A percentile compares a stretch with the other conserved stretches of the same genome.
These are phyloP conservation scores for Pyrenophora seminiperda DNA, from an alignment of 2,329 filamentous ascomycete genomes.

Conservation along the genomic window DNA sequence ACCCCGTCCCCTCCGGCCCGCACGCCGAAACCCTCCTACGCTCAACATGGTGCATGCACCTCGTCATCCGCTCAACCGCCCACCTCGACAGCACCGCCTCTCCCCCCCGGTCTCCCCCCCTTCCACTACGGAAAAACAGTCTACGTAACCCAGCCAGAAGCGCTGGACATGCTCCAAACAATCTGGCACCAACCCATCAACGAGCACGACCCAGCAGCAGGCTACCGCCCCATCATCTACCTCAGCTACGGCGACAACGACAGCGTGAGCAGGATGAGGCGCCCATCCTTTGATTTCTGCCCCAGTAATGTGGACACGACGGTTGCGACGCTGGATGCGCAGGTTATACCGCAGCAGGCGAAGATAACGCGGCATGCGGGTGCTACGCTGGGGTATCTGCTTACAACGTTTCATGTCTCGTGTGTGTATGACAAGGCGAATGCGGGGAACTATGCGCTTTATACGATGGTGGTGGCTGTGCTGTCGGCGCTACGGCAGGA, in stretches of 20 bases:
- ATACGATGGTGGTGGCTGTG: conserved; percentile 19
- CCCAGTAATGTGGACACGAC: conserved; percentile 13
- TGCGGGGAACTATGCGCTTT: conserved; percentile 20
- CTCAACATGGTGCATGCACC: conserved; percentile 21
- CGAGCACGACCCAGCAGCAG: not conserved
- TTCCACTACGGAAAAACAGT: conserved; percentile 25
- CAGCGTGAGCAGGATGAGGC: conserved; percentile 3
- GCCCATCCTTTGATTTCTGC: conserved; percentile 17
- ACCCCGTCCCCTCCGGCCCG: conserved; percentile 8
- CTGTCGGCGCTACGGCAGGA: conserved; percentile 16
- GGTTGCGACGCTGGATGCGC: conserved; percentile 21
- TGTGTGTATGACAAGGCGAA: conserved; percentile 7
- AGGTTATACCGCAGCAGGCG: conserved; percentile 17
- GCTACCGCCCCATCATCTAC: conserved; percentile 23
- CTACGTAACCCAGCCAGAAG: conserved; percentile 14
- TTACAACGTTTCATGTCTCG: conserved; percentile 9
- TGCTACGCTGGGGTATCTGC: conserved; percentile 10
- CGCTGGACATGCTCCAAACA: conserved; percentile 8
- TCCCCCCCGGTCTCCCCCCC: conserved; percentile 4
- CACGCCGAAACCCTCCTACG: conserved; percentile 22
- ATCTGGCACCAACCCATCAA: conserved; percentile 24
- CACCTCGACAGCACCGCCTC: conserved; percentile 13
- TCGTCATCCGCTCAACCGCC: conserved; percentile 13
- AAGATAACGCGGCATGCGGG: conserved; percentile 9
- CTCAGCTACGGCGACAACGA: conserved; percentile 17